These are phyloP conservation scores for Crithidia mellificae DNA, from an alignment of 208 protist species.

Conservation along the genomic window DNA sequence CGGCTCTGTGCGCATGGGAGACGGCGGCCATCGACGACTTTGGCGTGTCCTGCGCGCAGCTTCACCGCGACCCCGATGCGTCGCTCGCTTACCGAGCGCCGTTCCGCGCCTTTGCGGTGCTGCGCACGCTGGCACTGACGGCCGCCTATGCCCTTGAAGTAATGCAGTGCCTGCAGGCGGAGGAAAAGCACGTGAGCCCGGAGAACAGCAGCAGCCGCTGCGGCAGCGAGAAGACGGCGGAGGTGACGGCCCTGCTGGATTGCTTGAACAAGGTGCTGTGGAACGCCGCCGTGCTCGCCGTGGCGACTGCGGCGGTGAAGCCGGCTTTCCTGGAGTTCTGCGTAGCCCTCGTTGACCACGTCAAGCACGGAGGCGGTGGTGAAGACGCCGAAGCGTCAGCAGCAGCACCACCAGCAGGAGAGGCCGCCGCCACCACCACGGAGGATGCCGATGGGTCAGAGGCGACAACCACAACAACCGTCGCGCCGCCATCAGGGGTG, in stretches of 20 bases:
- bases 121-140: constrained; percentile 21
- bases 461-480: too few relatives aligned
- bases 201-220: neutral
- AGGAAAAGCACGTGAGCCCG: neutral
- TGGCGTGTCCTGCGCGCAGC: constrained; percentile 12
- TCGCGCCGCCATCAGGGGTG: too few relatives aligned
- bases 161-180: constrained; percentile 10
- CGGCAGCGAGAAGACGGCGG: constrained; percentile 36
- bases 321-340: constrained; percentile 9
- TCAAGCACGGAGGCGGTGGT: neutral
- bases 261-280: constrained; percentile 30
- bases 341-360: constrained; percentile 63
- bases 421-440: too few relatives aligned
- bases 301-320: constrained; percentile 8
- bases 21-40: constrained; percentile 91
- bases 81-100: constrained; percentile 9
- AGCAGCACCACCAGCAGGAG: too few relatives aligned
- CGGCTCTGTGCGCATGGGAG: constrained; percentile 53
- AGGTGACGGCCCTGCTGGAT: constrained; percentile 93
- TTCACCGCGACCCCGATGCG: constrained; percentile 20
- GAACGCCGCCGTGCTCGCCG: constrained; percentile 15
- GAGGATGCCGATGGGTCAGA: too few relatives aligned
- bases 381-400: neutral
- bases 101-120: constrained; percentile 12
- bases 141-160: constrained; percentile 22